Evolutionary conservation across 257 asterid species (phyloP), one percentile per base, ranked within the genome.

Genomic region (Solanum chmielewskii): DNA sequence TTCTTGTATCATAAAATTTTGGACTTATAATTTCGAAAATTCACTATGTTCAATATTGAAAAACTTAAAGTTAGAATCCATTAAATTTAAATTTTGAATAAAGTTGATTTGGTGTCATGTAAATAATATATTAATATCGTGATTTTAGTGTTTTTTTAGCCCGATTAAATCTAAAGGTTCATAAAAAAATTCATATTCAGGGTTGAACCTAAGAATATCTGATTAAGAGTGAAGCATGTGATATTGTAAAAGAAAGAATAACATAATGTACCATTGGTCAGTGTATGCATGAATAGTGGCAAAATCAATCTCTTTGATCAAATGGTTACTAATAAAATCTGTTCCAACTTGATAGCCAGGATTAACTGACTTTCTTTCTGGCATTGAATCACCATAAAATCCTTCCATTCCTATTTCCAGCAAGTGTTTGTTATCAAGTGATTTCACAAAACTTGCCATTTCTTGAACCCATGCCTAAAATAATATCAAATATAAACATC

Each of bases 261-360:
- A 3, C 15, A 11, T 23, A 29, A 21, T 3, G 6, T 87, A 90
- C 92, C 92, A 90, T 66, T 89, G 91, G 84, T 93, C 97, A 25
- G 97, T 94, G 82, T 93, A 94, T 11, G 93, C 86, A 86, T 94
- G 98, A 35, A 94, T 94, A 7, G 96, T 93, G 78, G 98, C 84
- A 59, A 93, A 95, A 86, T 95, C 97, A 5, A 95, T 64, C 41
- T 89, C 89, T 3, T 83, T 85, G 77, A 95, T 60, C 3, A 56
- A 90, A 31, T 95, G 89, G 86, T 85, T 94, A 75, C 90, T 83
- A 69, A 94, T 91, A 90, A 93, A 95, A 73, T 94, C 97, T 10
- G 96, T 93, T 12, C 97, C 98, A 27, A 92, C 90, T 89, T 85
- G 87, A 31, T 86, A 86, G 27, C 94, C 92, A 13, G 98, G 95